A percentile compares a stretch with the other conserved stretches of the same genome.
Evolutionary conservation across 495 filamentous ascomycete species (phyloP).

Genomic region (Monascus purpureus): DNA sequence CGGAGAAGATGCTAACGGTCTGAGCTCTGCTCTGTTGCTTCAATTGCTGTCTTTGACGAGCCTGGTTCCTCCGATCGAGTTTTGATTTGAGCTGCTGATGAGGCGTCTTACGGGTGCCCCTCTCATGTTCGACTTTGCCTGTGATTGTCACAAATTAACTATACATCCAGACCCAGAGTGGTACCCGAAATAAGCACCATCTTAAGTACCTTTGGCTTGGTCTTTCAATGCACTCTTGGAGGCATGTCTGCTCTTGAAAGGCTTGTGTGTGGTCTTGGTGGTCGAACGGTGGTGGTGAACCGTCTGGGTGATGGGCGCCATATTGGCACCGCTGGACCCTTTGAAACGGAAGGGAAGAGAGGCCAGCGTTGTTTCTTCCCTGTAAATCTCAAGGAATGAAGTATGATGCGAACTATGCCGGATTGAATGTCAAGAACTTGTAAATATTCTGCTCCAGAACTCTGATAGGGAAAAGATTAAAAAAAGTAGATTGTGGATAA

Average conservation of each 20-base stretch:
- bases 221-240: slow-evolving; percentile 79
- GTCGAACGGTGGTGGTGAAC: slow-evolving; percentile 83
- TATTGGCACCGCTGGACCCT: slow-evolving; percentile 50
- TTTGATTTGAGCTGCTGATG: slow-evolving; percentile 97
- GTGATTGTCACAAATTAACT: too few species aligned
- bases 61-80: slow-evolving; percentile 83
- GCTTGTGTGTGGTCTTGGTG: slow-evolving; percentile 71
- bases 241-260: slow-evolving; percentile 81
- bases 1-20: slow-evolving; percentile 65
- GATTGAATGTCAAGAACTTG: slow-evolving; percentile 3
- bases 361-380: slow-evolving; percentile 25
- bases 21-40: slow-evolving; percentile 71
- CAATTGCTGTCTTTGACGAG: slow-evolving; percentile 65
- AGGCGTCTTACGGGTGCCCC: slow-evolving; percentile 64
- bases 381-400: too few species aligned
- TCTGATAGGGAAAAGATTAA: background rate
- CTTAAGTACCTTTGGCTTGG: slow-evolving; percentile 64
- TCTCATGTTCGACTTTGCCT: slow-evolving; percentile 53
- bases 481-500: slow-evolving; percentile 6
- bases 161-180: too few species aligned
- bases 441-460: background rate
- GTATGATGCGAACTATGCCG: too few species aligned
- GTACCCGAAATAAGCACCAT: too few species aligned
- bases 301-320: slow-evolving; percentile 29
- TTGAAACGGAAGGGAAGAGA: slow-evolving; percentile 83